Evolutionary conservation across 2,329 filamentous ascomycete species (phyloP), one percentile per base, ranked within the genome.

Genomic region (Berkeleyomyces basicola): DNA sequence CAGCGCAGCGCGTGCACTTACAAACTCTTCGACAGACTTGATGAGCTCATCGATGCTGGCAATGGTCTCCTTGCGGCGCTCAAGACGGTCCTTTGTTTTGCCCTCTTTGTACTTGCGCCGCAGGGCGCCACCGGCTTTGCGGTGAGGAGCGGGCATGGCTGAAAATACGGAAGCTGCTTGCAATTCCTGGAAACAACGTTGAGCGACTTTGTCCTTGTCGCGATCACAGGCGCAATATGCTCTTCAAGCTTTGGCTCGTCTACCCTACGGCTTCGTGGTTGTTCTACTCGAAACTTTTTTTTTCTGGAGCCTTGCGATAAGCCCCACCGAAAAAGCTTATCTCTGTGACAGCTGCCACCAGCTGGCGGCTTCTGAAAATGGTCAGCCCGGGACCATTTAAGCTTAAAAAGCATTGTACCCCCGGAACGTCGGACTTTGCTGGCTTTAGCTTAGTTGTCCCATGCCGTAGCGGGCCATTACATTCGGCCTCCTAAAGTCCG

Each of bases 11-110:
- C 36, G 57, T 36, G 40, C 7, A 69, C 73, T 66, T 68, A 75
- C 74, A 66, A 77, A 73, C 64, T 76, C 73, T 49, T 71, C 69
- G 31, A 77, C 72, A 42, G 69, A 68, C 64, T 72, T 71, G 66
- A 74, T 72, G 5, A 77, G 70, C 59, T 71, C 70, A 36, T 72
- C 70, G 2, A 76, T 69, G 61, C 74, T 74, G 44, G 74, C 73
- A 53, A 74, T 70, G 36, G 74, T 72, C 7, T 74, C 70, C 66
- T 77, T 76, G 49, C 75, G 58, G 61, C 68, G 68, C 36, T 69
- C 67, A 31, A 67, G 61, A 33, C 66, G 61, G 36, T 63, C 61
- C 46, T 65, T 64, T 39, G 64, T 65, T 51, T 65, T 65, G 31
- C 62, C 62, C 59, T 65, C 62, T 46, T 64, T 63, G 47, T 64